phyloP scores from a whole-genome alignment of 2,329 filamentous ascomycete species.

The Tolypocladium inflatum region DNA sequence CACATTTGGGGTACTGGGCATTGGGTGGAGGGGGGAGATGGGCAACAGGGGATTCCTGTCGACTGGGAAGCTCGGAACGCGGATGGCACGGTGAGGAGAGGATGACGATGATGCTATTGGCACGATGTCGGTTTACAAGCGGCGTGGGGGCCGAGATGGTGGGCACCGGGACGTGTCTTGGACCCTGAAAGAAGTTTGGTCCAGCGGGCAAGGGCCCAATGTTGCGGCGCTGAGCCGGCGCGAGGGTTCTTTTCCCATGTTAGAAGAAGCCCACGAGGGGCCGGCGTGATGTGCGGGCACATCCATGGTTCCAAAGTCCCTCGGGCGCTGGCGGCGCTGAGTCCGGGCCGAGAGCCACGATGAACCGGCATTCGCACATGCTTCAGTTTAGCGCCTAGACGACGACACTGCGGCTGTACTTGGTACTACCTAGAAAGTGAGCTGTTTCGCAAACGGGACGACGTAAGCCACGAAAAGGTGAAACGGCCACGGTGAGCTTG shows the following conservation, averaged over 20 bases:
- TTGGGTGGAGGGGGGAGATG: conserved; percentile 85
- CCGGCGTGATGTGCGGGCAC: background rate
- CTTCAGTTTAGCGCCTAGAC: background rate
- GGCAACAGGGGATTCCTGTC: conserved; percentile 80
- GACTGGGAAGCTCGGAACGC: conserved; percentile 68
- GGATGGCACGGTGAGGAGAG: conserved; percentile 21
- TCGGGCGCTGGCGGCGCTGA: background rate
- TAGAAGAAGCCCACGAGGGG: background rate
- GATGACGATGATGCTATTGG: background rate
- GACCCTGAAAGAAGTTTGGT: background rate
- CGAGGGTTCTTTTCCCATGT: background rate
- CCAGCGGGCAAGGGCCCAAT: background rate
- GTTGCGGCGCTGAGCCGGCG: background rate
- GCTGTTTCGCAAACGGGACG: background rate
- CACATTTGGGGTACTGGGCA: conserved; percentile 69
- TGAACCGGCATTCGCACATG: background rate
- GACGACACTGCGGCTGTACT: background rate
- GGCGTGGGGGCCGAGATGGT: background rate
- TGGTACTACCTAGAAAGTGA: background rate
- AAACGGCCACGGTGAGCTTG: background rate
- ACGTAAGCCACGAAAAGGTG: background rate
- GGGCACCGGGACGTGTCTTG: background rate
- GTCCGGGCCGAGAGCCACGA: background rate
- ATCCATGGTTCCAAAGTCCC: background rate
- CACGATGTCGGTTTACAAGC: background rate